Base-by-base conservation (phyloP, 805 yeast genomes). In the Dipodascus geniculatus region DNA sequence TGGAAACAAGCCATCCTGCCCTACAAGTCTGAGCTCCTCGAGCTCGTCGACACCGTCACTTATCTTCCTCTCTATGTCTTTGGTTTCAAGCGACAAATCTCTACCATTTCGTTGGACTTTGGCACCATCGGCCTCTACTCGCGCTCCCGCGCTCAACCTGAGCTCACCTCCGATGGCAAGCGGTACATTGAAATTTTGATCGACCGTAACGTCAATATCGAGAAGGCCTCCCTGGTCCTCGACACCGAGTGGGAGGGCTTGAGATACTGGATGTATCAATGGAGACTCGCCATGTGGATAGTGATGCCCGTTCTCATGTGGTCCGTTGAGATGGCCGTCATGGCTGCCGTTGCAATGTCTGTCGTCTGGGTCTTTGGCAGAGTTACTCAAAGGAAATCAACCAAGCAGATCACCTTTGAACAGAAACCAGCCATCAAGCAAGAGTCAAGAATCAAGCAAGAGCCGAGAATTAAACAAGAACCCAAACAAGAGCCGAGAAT, bases 1-100 rank as follows among this genome's bases (percentile, higher is more conserved):
- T 53, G 48, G 35, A 53, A 57, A 22, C 68, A 69, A 52, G 68
- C 64, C 2, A 59, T 66, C 14, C 52, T 70, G 48, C 69, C 70
- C 1, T 69, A 56, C 57, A 55, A 52, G 49, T 61, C 68, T 6
- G 55, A 52, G 8, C 48, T 65, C 3, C 53, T 67, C 19, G 68
- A 67, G 38, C 16, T 53, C 2, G 16, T 68, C 17, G 65, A 63
- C 23, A 56, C 67, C 1, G 9, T 66, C 6, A 24, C 62, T 16
- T 60, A 59, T 23, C 48, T 65, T 2, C 71, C 71, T 8, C 54
- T 63, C 6, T 66, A 66, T 35, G 33, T 66, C 4, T 47, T 57
- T 2, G 70, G 69, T 2, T 51, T 60, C 50, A 47, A 28, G 51
- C 17, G 38, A 3, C 70, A 69, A 53, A 52, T 59, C 22, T 58